Evolutionary conservation across 2,329 filamentous ascomycete species (phyloP).

Genomic region (Fusarium agapanthi): DNA sequence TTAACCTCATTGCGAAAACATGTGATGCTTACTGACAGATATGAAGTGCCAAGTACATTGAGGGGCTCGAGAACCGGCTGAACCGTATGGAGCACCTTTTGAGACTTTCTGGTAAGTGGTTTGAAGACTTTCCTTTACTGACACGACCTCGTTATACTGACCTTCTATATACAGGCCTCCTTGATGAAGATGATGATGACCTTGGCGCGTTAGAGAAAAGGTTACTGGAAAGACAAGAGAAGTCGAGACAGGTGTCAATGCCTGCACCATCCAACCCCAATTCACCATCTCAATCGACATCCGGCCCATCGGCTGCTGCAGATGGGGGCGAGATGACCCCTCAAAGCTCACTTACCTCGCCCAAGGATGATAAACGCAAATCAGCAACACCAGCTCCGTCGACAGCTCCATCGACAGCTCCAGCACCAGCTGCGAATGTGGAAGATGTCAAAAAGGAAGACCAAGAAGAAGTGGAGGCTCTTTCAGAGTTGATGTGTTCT

Average conservation of each 20-base stretch:
- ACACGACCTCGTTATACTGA: slow-evolving; percentile 6
- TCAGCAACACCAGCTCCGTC: slow-evolving; percentile 35
- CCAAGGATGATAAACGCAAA: slow-evolving; percentile 50
- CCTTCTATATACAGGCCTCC: slow-evolving; percentile 63
- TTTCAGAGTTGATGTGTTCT: slow-evolving; percentile 99
- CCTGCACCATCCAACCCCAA: slow-evolving; percentile 58
- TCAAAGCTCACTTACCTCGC: slow-evolving; percentile 64
- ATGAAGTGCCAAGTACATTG: slow-evolving; percentile 91
- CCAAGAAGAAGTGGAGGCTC: slow-evolving; percentile 77
- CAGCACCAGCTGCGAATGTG: slow-evolving; percentile 8
- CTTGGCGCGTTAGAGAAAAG: slow-evolving; percentile 87
- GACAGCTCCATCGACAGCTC: slow-evolving; percentile 6
- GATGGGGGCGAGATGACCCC: slow-evolving; percentile 58
- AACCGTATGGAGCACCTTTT: slow-evolving; percentile 96
- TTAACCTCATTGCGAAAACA: background rate
- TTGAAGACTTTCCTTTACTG: background rate
- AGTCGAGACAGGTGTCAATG: slow-evolving; percentile 60
- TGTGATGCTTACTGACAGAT: slow-evolving; percentile 30
- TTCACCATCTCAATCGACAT: slow-evolving; percentile 59
- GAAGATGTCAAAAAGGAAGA: slow-evolving; percentile 41
- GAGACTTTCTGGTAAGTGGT: slow-evolving; percentile 73
- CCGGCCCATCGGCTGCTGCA: slow-evolving; percentile 46
- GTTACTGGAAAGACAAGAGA: slow-evolving; percentile 64
- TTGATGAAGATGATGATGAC: slow-evolving; percentile 88
- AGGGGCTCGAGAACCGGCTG: slow-evolving; percentile 92